Evolutionary conservation across 1,284 basidiomycete genomes (phyloP).

Genomic region (Fomes fomentarius): DNA sequence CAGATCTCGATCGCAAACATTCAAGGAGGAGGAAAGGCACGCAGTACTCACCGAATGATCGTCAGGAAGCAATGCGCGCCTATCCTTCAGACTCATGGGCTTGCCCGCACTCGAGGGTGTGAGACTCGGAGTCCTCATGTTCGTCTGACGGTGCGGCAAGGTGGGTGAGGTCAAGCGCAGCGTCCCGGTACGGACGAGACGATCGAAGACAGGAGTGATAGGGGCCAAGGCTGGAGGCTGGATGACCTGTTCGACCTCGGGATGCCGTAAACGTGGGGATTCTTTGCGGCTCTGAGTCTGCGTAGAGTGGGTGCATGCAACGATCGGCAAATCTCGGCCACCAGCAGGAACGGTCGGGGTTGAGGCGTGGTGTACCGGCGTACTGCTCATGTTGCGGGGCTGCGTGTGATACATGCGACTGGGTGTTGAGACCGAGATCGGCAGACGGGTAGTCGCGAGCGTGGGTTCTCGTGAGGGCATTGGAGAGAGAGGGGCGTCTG

Average conservation of each 20-base stretch:
- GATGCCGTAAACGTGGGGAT: background rate
- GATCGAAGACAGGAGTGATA: background rate
- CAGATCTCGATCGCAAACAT: background rate
- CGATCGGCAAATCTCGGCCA: background rate
- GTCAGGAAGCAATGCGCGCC: slow-evolving; percentile 22
- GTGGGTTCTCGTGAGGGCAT: no score
- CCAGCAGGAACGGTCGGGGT: background rate
- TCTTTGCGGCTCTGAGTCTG: background rate
- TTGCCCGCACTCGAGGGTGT: slow-evolving; percentile 14
- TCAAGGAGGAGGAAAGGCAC: no score
- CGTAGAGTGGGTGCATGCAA: background rate
- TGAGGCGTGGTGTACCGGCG: background rate
- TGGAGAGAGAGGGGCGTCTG: no score
- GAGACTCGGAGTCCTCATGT: background rate
- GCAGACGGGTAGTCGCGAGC: background rate
- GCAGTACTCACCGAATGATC: slow-evolving; percentile 19
- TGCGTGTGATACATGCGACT: background rate
- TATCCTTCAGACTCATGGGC: slow-evolving; percentile 33
- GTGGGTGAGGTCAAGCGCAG: background rate
- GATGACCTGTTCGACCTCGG: background rate
- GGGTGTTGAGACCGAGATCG: background rate
- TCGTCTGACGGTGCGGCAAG: background rate
- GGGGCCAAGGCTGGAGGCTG: background rate
- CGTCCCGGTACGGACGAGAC: background rate
- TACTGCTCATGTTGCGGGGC: no score